Base-by-base conservation (phyloP, 768 basidiomycete species). In the Tricholomella constricta region DNA sequence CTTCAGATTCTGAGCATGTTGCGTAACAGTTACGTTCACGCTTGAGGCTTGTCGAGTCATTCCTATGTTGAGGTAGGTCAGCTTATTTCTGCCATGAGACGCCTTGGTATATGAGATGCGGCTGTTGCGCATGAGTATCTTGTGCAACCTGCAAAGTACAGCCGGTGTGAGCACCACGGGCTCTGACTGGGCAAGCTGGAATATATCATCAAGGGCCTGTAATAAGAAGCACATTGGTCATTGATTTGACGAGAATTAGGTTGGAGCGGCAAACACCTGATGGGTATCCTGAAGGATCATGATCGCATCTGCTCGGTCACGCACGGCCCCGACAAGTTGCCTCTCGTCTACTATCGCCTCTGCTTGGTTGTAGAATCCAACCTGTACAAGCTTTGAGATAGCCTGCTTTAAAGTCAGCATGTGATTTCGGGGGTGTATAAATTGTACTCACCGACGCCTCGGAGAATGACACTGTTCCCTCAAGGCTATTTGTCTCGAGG, bases 271-370 rank as follows among this genome's bases (percentile, higher is more conserved):
- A 27, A 3, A 31, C 35, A 61, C 60, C 48, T 53, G 20, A 47
- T 56, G 54, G 5, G 60, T 61, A 48, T 61, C 60, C 20, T 48
- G 60, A 4, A 61, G 48, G 19, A 59, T 62, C n/a, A 37, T 43
- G n/a, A 58, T 25, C 14, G 51, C 60, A 40, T 56, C 48, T n/a
- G 45, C 27, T 17, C 38, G 29, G 44, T 48, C 36, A 25, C 51
- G 48, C n/a, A 59, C 60, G 17, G 45, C 51, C 8, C 60, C 57
- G 20, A 51, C 41, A 37, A 52, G 40, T n/a, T 20, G 9, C 4
- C 32, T 48, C n/a, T 25, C 20, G 43, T 10, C 32, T 17, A 29
- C 41, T 15, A 41, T 4, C 11, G 40, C 50, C 20, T 49, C 53
- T 20, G 19, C 44, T 38, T 54, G 46, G 32, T 56, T 26, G 25